Evolutionary conservation across 2,329 filamentous ascomycete species (phyloP), one percentile per base, ranked within the genome.

Genomic region (Claviceps spartinae): DNA sequence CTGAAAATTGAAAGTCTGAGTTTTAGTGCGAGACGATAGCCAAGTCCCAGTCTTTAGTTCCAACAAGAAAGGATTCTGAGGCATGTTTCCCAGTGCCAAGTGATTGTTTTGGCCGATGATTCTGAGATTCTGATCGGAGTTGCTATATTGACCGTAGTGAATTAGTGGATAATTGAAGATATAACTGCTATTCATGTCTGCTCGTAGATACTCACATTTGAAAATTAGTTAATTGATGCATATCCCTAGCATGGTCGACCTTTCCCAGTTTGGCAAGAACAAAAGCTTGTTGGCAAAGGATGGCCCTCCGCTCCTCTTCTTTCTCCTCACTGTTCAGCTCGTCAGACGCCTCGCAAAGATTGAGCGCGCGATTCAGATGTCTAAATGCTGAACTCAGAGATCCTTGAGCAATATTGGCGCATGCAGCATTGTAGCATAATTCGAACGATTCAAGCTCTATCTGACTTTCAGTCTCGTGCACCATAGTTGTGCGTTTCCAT

Each of bases 381-480:
- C 83, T 70, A 22, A 80, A 75, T 1, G 81, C 86, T 57, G 81
- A 77, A 4, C 69, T 74, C 40, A 86, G 71, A 58, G 86, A 82
- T 7, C 81, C 83, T 47, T 79, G 74, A 14, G 85, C 84, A 59
- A 93, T 82, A 63, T 79, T 81, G 20, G 76, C 76, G 64, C 86
- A 91, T 8, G 86, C 87, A 24, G 81, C 77, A 65, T 94, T 94
- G 69, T 87, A 94, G 11, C 85, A 83, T 26, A 85, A 83, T 69
- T 93, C 88, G 59, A 93, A 93, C 2, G 83, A 79, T 56, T 89
- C 85, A 26, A 85, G 68, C 59, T 86, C 80, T 54, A 58, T 58
- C 22, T 82, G 79, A 54, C 75, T 70, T 6, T 69, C 68, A 8
- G 76, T 71, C 61, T 78, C 72, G 61, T 55, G 51, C 3, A 55